Base-by-base conservation (phyloP, 2,329 filamentous ascomycete species). In the Geosmithia flava region DNA sequence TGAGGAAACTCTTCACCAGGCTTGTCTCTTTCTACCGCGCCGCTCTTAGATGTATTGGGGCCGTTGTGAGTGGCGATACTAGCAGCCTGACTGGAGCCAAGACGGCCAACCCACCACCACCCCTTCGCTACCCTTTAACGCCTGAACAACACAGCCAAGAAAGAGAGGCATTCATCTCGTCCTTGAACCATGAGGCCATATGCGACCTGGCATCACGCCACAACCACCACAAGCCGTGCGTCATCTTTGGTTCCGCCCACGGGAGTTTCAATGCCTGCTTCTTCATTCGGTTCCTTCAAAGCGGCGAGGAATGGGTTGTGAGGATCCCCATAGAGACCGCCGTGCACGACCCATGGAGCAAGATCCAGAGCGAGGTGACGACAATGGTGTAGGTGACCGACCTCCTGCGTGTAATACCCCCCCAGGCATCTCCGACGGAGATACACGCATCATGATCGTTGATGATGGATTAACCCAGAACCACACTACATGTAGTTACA, bases 261-360 rank as follows among this genome's bases (percentile, higher is more conserved):
- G 53, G 53, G 20, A 54, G 53, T 44, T 53, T 51, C 46, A 54
- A 54, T 30, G 46, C 51, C 44, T 54, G 53, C 42, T 52, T 54
- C 47, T 51, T 54, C 39, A 47, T 53, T 42, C 17, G 27, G 16
- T 53, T 53, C 40, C 43, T 42, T 43, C 30, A 11, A 15, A 46
- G 48, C 13, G 42, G 47, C 43, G 42, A 30, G 20, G 42, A 7
- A 43, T 53, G 52, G 52, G 47, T 52, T 33, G 48, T 54, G 5
- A 44, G 52, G 33, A 29, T 54, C 42, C 52, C 53, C 27, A 45
- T 53, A 42, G 45, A 51, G 29, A 52, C 53, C 20, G 52, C 47
- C 33, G 33, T 55, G 17, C 40, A 50, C 16, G 47, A 54, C 42
- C 20, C 23, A 7, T 52, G 50, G 50, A 50, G 27, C 20, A 53